phyloP scores from a whole-genome alignment of 345 rosid genomes.

The Aquilaria malaccensis region DNA sequence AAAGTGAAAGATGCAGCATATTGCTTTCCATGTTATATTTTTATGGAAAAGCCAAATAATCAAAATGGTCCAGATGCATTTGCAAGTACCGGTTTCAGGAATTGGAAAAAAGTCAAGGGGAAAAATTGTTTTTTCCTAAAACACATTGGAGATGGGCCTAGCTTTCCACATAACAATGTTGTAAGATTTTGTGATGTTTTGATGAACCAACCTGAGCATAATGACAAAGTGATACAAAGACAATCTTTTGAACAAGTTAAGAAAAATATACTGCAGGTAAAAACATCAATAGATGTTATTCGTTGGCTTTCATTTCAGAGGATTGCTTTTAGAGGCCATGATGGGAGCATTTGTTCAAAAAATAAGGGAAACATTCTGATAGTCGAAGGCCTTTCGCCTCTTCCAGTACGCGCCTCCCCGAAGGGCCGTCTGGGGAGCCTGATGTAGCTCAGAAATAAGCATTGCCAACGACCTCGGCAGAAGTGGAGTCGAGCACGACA shows the following conservation, averaged over 20 bases:
- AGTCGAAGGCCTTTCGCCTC: background rate
- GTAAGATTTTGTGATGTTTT: too few species aligned
- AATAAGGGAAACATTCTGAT: slow-evolving; percentile 3
- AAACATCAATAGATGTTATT: background rate
- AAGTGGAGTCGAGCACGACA: too few species aligned
- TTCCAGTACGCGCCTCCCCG: background rate
- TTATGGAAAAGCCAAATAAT: too few species aligned
- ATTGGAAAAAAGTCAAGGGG: background rate
- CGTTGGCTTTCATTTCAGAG: background rate
- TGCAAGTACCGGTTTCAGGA: background rate
- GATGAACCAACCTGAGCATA: background rate
- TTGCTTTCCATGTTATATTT: too few species aligned
- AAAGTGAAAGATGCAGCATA: too few species aligned
- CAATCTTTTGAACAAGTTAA: background rate
- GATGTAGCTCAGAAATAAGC: too few species aligned
- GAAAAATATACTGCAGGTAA: background rate
- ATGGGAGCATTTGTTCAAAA: background rate
- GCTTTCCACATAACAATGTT: too few species aligned
- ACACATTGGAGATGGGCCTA: background rate
- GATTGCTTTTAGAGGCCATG: background rate
- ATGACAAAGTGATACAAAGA: background rate
- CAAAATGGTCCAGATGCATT: background rate
- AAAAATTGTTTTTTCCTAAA: background rate
- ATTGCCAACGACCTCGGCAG: too few species aligned
- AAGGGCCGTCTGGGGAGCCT: too few species aligned